Percentiles rank a stretch among this genome's conserved stretches.
Evolutionary conservation across 2,329 filamentous ascomycete species (phyloP).

Genomic region (Penicillium frequentans): DNA sequence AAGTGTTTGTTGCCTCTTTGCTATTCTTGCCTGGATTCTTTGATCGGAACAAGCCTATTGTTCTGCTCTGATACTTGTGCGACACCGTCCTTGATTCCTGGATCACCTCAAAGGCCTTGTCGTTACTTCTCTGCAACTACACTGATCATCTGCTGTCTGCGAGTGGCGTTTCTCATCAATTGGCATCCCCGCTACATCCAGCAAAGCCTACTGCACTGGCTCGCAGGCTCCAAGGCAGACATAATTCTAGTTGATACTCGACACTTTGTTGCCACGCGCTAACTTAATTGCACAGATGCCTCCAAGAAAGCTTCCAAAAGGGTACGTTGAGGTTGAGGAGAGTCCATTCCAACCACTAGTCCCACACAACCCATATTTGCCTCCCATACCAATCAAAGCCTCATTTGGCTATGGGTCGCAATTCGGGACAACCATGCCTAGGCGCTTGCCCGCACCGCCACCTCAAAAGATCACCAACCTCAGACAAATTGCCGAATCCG

Average conservation of each 20-base stretch:
- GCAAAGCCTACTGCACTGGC: neutral
- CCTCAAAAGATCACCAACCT: neutral
- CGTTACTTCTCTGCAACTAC: neutral
- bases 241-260: neutral
- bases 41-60: neutral
- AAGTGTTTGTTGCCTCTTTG: neutral
- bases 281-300: neutral
- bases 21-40: neutral
- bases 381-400: neutral
- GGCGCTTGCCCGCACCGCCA: neutral
- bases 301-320: neutral
- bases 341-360: neutral
- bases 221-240: neutral
- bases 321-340: constrained; percentile 1
- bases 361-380: neutral
- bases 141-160: neutral
- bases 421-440: neutral
- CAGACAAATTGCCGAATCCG: neutral
- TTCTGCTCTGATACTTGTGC: neutral
- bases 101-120: neutral
- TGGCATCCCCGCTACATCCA: neutral
- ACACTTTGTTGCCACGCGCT: neutral
- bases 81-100: neutral
- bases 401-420: constrained; percentile 2
- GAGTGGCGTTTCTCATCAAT: neutral